Evolutionary conservation across 495 filamentous ascomycete genomes (phyloP), one percentile per base, ranked within the genome.

Genomic region (Trichocladium uniseriatum): DNA sequence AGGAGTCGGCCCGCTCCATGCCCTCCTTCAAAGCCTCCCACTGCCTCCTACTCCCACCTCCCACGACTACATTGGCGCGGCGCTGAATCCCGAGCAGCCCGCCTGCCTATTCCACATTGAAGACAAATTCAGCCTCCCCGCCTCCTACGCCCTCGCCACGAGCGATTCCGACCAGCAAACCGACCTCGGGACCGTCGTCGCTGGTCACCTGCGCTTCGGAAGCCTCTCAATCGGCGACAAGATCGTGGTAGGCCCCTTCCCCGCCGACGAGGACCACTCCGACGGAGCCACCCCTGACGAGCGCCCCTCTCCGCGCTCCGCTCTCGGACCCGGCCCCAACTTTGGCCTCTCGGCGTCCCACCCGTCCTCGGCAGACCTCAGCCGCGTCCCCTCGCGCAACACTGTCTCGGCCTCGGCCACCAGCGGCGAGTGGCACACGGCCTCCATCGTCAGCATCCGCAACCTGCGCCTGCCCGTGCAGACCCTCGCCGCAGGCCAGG

Each of bases 401-500:
- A 57, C 61, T 1, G 55, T 73, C 24, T 67, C 70, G 7, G 68
- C 73, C 3, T 70, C 73, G 7, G 64, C 68, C 9, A 65, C 70
- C n/a, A 71, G 69, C 37, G 71, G 71, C 0, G 82, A 84, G 61
- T 95, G 87, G 87, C 80, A 84, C 38, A 73, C 69, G 15, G 83
- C 87, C n/a, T 79, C 73, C 18, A 81, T 96, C 40, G 77, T 87
- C 40, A 95, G 89, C 51, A 81, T 96, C 24, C 83, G 94, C 16
- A 89, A 94, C 55, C 74, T 98, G 7, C 79, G 94, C 15, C 72
- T 95, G 5, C 87, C 92, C 0, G 87, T 94, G 3, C 84, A 80
- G 39, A 82, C 73, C 0, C 73, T 98, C 0, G 70, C 78, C 14
- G 75, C 79, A 13, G 92, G 87, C 43, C 89, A 96, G 71, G 91